These are phyloP conservation scores for Peniophora sp. DNA, from an alignment of 1,284 basidiomycete genomes.

Conservation along the genomic window DNA sequence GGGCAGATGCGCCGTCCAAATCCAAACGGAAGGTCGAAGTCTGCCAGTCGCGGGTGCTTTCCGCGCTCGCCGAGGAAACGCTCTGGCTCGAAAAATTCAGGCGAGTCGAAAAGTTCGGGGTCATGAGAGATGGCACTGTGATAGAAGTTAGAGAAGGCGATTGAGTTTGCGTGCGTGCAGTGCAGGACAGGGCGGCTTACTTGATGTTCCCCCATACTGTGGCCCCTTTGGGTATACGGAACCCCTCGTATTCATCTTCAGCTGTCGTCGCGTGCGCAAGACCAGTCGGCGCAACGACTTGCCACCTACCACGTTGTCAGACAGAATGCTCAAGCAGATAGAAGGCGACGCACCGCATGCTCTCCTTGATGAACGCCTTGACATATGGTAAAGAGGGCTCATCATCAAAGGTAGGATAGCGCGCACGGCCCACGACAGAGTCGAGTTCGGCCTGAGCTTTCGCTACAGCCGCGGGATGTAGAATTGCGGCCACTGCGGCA, in stretches of 20 bases:
- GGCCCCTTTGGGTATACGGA: constrained; percentile 3
- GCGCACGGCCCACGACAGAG: constrained; percentile 10
- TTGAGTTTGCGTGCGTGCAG: no score
- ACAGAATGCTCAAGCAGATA: not conserved
- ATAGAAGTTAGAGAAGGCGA: not conserved
- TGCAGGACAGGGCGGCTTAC: not conserved
- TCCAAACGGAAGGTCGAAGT: constrained; percentile 11
- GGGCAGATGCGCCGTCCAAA: constrained; percentile 13
- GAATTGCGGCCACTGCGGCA: constrained; percentile 3
- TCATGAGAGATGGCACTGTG: constrained; percentile 10
- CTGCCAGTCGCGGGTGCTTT: constrained; percentile 5
- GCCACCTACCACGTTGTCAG: not conserved
- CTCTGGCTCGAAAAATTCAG: constrained; percentile 9
- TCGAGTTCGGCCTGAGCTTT: constrained; percentile 14
- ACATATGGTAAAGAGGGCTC: constrained; percentile 12
- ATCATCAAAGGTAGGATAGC: constrained; percentile 13
- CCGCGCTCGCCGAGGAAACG: constrained; percentile 6
- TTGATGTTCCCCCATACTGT: constrained; percentile 3
- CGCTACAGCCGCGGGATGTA: constrained; percentile 8
- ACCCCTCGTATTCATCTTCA: constrained; percentile 4
- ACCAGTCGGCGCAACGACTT: constrained; percentile 2
- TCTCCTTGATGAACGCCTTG: constrained; percentile 13
- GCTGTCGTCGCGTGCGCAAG: constrained; percentile 4
- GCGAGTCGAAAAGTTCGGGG: constrained; percentile 7
- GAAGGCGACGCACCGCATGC: constrained; percentile 6